phyloP scores from a whole-genome alignment of 495 filamentous ascomycete genomes.

The Xylaria sp. region DNA sequence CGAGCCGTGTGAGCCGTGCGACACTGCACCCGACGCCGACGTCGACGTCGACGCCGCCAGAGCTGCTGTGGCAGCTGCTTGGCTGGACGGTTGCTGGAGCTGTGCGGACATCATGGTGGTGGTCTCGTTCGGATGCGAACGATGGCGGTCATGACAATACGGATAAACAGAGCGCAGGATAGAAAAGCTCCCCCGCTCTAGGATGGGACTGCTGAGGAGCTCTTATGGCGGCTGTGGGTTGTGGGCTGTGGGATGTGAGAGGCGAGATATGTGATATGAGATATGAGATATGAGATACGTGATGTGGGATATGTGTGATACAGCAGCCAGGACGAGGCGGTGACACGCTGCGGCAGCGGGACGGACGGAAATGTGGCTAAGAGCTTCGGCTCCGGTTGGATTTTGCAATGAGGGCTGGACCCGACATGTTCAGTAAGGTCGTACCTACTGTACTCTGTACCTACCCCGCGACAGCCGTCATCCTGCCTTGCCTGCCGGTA shows the following conservation, averaged over 20 bases:
- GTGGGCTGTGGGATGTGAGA: not conserved
- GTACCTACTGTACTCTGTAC: too few species aligned
- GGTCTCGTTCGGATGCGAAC: conserved; percentile 2
- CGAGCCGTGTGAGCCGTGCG: not conserved
- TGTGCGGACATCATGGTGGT: conserved; percentile 45
- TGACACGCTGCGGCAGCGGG: not conserved
- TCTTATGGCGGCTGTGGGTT: not conserved
- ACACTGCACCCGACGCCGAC: conserved; percentile 9
- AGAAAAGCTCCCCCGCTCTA: not conserved
- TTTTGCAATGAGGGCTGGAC: not conserved
- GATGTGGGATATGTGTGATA: too few species aligned
- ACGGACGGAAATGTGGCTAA: conserved; percentile 1
- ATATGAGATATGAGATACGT: too few species aligned
- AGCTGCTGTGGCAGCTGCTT: conserved; percentile 27
- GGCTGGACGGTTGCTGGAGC: conserved; percentile 36
- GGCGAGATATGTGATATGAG: not conserved
- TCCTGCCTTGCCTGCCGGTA: conserved; percentile 16
- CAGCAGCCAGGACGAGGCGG: not conserved
- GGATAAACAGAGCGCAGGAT: not conserved
- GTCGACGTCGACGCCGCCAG: too few species aligned
- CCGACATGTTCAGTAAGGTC: not conserved
- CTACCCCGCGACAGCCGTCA: conserved; percentile 16
- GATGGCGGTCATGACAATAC: conserved; percentile 16
- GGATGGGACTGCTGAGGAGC: not conserved
- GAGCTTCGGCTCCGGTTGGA: conserved; percentile 12